phyloP scores from a whole-genome alignment of 2,329 filamentous ascomycete species.

The Alternaria sp. region DNA sequence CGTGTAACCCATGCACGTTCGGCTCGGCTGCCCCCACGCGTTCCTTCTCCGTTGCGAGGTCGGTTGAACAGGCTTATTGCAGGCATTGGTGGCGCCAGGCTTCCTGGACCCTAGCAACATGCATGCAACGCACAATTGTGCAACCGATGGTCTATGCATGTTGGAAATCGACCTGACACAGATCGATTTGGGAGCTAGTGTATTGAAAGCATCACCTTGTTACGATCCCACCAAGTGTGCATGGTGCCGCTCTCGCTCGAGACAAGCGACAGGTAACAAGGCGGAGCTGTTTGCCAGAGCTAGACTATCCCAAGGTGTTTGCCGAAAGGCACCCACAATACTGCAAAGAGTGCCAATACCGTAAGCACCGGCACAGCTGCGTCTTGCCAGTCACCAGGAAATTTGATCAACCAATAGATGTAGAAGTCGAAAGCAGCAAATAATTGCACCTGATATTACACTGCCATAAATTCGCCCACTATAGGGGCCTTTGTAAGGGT shows the following conservation, averaged over 20 bases:
- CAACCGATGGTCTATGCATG: background rate
- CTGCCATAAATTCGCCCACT: background rate
- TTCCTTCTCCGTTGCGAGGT: constrained; percentile 3
- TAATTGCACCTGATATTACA: constrained; percentile 10
- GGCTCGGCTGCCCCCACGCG: constrained; percentile 22
- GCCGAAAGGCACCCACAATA: constrained; percentile 8
- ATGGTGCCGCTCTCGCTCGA: background rate
- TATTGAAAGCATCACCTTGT: background rate
- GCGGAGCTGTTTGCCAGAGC: background rate
- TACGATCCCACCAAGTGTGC: background rate
- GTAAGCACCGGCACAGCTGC: constrained; percentile 8
- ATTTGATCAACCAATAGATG: constrained; percentile 12
- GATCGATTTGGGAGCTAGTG: background rate
- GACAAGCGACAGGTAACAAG: background rate
- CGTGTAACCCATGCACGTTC: constrained; percentile 5
- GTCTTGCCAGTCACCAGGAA: constrained; percentile 9
- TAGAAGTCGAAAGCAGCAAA: constrained; percentile 9
- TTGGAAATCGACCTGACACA: background rate
- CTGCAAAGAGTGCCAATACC: constrained; percentile 7
- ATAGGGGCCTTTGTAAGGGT: too few species aligned
- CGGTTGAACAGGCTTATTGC: background rate
- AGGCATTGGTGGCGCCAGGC: constrained; percentile 4
- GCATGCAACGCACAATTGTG: background rate
- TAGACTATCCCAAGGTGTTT: background rate
- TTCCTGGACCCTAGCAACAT: background rate